Conservation (phyloP, 2,329 filamentous ascomycete species). For the Trichoderma lentiforme region DNA sequence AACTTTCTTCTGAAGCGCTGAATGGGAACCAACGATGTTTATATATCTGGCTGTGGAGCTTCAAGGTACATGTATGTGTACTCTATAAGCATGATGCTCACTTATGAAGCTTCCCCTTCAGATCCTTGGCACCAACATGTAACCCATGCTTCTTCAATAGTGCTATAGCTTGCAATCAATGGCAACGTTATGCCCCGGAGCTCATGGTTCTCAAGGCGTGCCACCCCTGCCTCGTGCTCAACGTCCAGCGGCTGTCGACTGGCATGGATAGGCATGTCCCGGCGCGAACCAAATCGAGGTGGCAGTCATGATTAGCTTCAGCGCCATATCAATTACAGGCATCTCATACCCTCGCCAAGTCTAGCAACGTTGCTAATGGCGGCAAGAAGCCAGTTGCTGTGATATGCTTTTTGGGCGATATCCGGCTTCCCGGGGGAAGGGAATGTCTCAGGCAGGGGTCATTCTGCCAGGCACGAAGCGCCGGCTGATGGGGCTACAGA, state of each 20-base stretch:
- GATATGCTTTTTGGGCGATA: neutral
- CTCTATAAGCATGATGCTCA: neutral
- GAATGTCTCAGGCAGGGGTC: slow-evolving; percentile 1
- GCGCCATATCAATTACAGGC: neutral
- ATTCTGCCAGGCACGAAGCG: neutral
- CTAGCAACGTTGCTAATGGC: slow-evolving; percentile 17
- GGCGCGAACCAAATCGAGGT: neutral
- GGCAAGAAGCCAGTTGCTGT: neutral
- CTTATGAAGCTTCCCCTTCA: neutral
- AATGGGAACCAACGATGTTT: neutral
- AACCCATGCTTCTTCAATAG: slow-evolving; percentile 2
- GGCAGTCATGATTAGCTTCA: neutral
- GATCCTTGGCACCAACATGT: neutral
- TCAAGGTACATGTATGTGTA: neutral
- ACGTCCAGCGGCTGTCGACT: neutral
- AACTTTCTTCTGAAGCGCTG: neutral
- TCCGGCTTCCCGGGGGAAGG: neutral
- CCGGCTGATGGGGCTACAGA: neutral
- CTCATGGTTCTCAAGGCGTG: neutral
- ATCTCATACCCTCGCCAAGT: slow-evolving; percentile 7
- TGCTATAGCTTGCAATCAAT: neutral
- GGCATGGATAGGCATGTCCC: neutral
- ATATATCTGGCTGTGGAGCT: slow-evolving; percentile 3
- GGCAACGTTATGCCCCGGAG: slow-evolving; percentile 4
- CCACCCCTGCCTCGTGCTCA: neutral